Percentiles rank a stretch among this genome's conserved stretches.
Evolutionary conservation across 2,329 filamentous ascomycete genomes (phyloP).

Genomic region (Colletotrichum sp.): DNA sequence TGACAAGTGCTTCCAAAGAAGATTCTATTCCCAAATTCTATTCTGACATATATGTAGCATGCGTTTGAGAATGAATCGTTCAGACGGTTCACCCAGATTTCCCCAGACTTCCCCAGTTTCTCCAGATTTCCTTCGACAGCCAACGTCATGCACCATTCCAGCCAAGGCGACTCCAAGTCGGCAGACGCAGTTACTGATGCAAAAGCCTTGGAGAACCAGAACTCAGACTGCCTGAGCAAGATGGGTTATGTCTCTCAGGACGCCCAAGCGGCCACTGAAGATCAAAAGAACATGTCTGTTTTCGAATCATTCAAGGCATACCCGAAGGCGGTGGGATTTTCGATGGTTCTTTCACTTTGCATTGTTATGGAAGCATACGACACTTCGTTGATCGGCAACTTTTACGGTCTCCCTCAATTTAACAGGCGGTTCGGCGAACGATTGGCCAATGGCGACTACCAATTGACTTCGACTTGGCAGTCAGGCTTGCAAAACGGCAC

Average conservation of each 20-base stretch:
- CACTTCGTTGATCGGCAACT: constrained; percentile 25
- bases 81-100: neutral
- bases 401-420: constrained; percentile 29
- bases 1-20: neutral
- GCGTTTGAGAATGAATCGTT: neutral
- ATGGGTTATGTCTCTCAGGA: neutral
- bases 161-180: neutral
- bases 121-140: neutral
- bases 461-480: neutral
- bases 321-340: constrained; percentile 29
- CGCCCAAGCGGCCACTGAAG: neutral
- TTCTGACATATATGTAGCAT: neutral
- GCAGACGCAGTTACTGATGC: neutral
- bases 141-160: neutral
- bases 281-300: neutral
- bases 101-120: neutral
- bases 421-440: neutral
- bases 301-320: constrained; percentile 9
- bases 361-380: constrained; percentile 30
- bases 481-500: neutral
- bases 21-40: neutral
- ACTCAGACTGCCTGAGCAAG: neutral
- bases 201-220: neutral
- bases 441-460: neutral
- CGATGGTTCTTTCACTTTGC: constrained; percentile 26